Evolutionary conservation across 306 rosid species (phyloP), one percentile per base, ranked within the genome.

Genomic region (Ziziphus jujuba): DNA sequence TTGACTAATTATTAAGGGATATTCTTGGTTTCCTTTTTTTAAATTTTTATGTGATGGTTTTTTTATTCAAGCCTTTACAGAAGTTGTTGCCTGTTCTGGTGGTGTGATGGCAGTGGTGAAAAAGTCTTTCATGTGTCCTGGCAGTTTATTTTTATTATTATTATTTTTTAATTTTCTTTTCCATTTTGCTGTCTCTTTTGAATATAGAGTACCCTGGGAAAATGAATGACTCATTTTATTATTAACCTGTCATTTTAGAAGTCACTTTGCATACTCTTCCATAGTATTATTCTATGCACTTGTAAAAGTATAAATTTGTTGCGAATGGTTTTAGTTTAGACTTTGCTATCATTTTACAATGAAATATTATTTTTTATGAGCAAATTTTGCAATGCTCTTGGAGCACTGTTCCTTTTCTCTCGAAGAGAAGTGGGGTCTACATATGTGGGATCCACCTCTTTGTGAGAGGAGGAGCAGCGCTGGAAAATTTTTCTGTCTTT

Each of bases 21-120:
- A 28, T 28, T 28, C 63, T 38, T 67, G 12, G 47, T 40, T 63
- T 72, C 47, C 47, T 35, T 43, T 73, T 35, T 61, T 53, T 56
- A 24, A 31, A 71, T 72, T 52, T 62, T 65, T 35, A 65, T 70
- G 33, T 53, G 58, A 52, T 70, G 72, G 70, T 69, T 66, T 66
- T 76, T 48, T 44, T 64, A 73, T 56, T 64, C 51, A 71, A 65
- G 71, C 73, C 72, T 66, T 70, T 14, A 69, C 6, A 44, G 75
- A 63, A 59, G 57, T 53, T 61, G 60, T 58, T 16, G 48, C 34
- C 11, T 33, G 59, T 65, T 17, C 31, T 52, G 48, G 59, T 13
- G 58, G 20, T 17, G 55, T 50, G 55, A 23, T 50, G 55, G 53
- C 33, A n/a, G 20, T n/a, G 49, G 59, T 19, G 70, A 58, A 31